Conservation (phyloP, 2,329 filamentous ascomycete genomes). For the Alternaria tenuissima region DNA sequence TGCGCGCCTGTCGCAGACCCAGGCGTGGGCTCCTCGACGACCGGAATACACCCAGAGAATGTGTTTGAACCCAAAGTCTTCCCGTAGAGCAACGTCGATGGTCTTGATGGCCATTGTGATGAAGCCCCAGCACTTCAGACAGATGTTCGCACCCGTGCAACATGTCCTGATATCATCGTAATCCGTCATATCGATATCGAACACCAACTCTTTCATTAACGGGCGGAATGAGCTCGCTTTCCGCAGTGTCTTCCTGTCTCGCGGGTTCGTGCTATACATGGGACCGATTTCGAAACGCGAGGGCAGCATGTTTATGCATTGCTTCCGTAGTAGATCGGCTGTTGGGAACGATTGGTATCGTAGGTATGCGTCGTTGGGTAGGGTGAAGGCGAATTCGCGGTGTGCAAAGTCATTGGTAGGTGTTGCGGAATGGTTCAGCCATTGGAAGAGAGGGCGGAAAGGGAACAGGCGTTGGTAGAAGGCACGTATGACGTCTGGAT, state of each 20-base stretch:
- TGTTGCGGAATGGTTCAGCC: constrained; percentile 91
- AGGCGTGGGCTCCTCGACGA: constrained; percentile 94
- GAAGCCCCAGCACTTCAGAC: constrained; percentile 93
- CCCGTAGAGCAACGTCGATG: constrained; percentile 82
- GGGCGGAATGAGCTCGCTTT: constrained; percentile 85
- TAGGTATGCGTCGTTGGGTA: constrained; percentile 91
- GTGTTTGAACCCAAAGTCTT: constrained; percentile 96
- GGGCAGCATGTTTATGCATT: constrained; percentile 86
- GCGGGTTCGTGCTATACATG: constrained; percentile 93
- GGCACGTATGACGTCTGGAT: constrained; percentile 85
- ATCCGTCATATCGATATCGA: constrained; percentile 99
- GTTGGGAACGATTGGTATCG: constrained; percentile 85
- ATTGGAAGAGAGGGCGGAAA: constrained; percentile 93
- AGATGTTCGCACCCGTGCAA: constrained; percentile 93
- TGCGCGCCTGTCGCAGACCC: constrained; percentile 93
- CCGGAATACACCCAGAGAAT: constrained; percentile 99
- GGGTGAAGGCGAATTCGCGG: constrained; percentile 93
- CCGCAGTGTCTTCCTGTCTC: constrained; percentile 86
- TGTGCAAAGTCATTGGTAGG: constrained; percentile 89
- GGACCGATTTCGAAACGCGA: constrained; percentile 98
- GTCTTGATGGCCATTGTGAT: constrained; percentile 98
- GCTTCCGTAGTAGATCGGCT: constrained; percentile 81
- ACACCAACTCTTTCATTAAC: constrained; percentile 91
- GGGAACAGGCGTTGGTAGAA: constrained; percentile 98
- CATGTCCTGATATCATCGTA: constrained; percentile 97